Conservation (phyloP, 1,139 yeast genomes). For the Sugiyamaella novakii region DNA sequence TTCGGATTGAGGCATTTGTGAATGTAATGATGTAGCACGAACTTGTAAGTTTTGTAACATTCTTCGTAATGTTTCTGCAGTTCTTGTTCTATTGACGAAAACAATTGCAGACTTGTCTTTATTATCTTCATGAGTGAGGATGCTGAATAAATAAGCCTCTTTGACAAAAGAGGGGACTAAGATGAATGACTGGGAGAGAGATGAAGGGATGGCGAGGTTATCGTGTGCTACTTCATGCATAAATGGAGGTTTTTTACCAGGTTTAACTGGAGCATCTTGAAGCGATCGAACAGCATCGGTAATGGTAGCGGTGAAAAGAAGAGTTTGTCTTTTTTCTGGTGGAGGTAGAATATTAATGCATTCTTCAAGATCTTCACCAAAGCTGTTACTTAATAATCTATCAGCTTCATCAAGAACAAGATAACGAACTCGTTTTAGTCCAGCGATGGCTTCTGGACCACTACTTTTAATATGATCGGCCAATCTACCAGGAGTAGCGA, state of each 20-base stretch:
- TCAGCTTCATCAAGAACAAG: slow-evolving; percentile 97
- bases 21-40: slow-evolving; percentile 86
- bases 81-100: slow-evolving; percentile 85
- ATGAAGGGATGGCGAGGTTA: slow-evolving; percentile 74
- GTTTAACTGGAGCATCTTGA: slow-evolving; percentile 64
- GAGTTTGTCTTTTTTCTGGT: slow-evolving; percentile 74
- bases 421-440: slow-evolving; percentile 73
- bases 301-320: slow-evolving; percentile 92
- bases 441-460: slow-evolving; percentile 85
- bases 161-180: slow-evolving; percentile 80
- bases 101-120: slow-evolving; percentile 68
- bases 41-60: slow-evolving; percentile 72
- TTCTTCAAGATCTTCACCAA: slow-evolving; percentile 69
- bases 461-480: slow-evolving; percentile 90
- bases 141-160: slow-evolving; percentile 78
- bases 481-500: slow-evolving; percentile 96
- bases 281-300: slow-evolving; percentile 88
- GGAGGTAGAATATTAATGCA: slow-evolving; percentile 75
- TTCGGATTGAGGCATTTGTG: slow-evolving; percentile 92
- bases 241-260: slow-evolving; percentile 67
- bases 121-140: slow-evolving; percentile 64
- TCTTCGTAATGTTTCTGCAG: slow-evolving; percentile 85
- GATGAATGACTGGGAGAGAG: slow-evolving; percentile 59
- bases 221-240: slow-evolving; percentile 72
- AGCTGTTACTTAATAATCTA: slow-evolving; percentile 78